phyloP scores from a whole-genome alignment of 208 protist species.

The Trypanosoma cruzi region DNA sequence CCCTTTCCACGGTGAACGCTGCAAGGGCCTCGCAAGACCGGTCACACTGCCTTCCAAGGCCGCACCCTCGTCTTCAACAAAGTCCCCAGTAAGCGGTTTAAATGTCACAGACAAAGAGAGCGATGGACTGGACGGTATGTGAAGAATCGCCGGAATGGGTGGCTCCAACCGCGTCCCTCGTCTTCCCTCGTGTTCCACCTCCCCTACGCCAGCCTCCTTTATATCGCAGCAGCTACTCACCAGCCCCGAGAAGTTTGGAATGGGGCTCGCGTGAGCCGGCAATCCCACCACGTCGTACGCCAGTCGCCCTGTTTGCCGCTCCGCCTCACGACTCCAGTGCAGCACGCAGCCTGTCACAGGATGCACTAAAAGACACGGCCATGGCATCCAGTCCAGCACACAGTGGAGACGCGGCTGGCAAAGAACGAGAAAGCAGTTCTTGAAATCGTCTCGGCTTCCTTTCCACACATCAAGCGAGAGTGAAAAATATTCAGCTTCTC shows the following conservation, averaged over 20 bases:
- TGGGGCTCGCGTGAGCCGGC: constrained; percentile 23
- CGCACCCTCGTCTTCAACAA: constrained; percentile 11
- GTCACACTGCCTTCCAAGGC: constrained; percentile 2
- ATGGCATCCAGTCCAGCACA: constrained; percentile 52
- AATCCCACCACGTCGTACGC: constrained; percentile 58
- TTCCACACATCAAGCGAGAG: constrained; percentile 60
- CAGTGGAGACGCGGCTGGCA: constrained; percentile 66
- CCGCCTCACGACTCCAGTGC: constrained; percentile 55
- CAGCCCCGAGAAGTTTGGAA: neutral
- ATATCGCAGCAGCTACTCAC: neutral
- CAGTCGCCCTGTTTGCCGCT: constrained; percentile 35
- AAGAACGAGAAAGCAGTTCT: constrained; percentile 34
- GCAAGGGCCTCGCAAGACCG: constrained; percentile 24
- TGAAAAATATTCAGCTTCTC: constrained; percentile 3
- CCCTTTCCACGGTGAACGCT: neutral
- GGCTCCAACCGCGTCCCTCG: constrained; percentile 10
- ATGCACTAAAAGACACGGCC: constrained; percentile 66
- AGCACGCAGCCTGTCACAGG: constrained; percentile 55
- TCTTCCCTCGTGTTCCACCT: neutral
- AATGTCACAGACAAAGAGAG: constrained; percentile 9
- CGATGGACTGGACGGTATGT: neutral
- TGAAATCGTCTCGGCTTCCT: constrained; percentile 5
- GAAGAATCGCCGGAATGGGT: constrained; percentile 2
- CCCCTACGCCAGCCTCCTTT: neutral
- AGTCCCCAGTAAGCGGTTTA: constrained; percentile 17